Evolutionary conservation across 352 stramenopile genomes (phyloP).

Genomic region (Phytopythium montanum): DNA sequence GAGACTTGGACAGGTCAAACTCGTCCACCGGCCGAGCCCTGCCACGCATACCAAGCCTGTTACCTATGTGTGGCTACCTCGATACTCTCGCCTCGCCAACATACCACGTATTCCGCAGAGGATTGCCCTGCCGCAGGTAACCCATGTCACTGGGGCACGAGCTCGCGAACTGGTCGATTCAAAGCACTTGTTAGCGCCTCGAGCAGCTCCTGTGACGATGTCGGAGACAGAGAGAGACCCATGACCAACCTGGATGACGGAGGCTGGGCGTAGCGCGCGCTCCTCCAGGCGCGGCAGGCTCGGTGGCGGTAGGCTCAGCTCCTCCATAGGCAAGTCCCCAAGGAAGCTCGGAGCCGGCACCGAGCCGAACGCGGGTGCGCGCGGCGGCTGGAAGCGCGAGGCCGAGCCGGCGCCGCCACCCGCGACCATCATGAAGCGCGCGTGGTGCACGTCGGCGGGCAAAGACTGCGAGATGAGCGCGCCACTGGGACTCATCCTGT

Average conservation of each 20-base stretch:
- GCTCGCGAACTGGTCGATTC: slow-evolving; percentile 43
- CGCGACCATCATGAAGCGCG: slow-evolving; percentile 26
- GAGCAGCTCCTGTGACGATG: too few species aligned
- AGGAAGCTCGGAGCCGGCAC: slow-evolving; percentile 61
- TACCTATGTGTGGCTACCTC: too few species aligned
- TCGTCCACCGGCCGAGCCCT: slow-evolving; percentile 41
- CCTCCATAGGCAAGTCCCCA: slow-evolving; percentile 43
- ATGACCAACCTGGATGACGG: slow-evolving; percentile 55
- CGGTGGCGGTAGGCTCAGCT: slow-evolving; percentile 48
- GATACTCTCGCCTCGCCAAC: too few species aligned
- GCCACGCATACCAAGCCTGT: slow-evolving; percentile 7
- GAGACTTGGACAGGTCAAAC: slow-evolving; percentile 70
- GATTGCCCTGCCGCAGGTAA: slow-evolving; percentile 40
- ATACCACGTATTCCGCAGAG: slow-evolving; percentile 40
- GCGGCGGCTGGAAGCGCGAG: slow-evolving; percentile 36
- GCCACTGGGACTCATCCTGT: slow-evolving; percentile 16
- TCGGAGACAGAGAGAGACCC: too few species aligned
- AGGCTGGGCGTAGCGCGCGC: slow-evolving; percentile 23
- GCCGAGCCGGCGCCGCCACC: slow-evolving; percentile 8
- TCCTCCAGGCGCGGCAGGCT: slow-evolving; percentile 25
- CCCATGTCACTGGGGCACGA: slow-evolving; percentile 67
- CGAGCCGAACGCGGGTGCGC: slow-evolving; percentile 53
- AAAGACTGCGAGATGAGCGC: slow-evolving; percentile 56
- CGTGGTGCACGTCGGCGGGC: slow-evolving; percentile 48
- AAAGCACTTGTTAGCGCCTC: too few species aligned